Evolutionary conservation across 805 yeast genomes (phyloP).

Genomic region (Ogataea polymorpha): DNA sequence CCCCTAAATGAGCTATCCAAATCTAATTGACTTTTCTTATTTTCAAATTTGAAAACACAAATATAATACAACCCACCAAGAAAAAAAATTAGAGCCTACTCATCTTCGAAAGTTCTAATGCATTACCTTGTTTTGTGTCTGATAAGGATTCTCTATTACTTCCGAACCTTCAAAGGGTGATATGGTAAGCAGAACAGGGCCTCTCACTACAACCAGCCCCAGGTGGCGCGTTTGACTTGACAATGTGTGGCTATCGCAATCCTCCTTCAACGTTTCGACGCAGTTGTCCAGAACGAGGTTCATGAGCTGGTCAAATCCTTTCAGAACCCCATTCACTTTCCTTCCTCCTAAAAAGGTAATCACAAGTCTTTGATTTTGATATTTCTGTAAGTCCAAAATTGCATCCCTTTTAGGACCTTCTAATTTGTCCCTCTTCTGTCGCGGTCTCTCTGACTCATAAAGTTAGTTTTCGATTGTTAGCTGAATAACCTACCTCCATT

Average conservation of each 20-base stretch:
- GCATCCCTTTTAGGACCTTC: conserved; percentile 91
- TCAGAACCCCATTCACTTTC: conserved; percentile 66
- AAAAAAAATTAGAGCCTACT: too few relatives aligned
- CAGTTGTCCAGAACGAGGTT: conserved; percentile 73
- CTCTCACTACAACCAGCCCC: conserved; percentile 82
- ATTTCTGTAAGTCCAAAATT: conserved; percentile 73
- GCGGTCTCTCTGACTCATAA: conserved; percentile 11
- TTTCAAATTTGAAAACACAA: too few relatives aligned
- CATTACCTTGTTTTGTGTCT: background rate
- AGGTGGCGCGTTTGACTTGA: conserved; percentile 60
- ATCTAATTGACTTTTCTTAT: too few relatives aligned
- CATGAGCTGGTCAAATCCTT: conserved; percentile 82
- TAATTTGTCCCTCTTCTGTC: conserved; percentile 27
- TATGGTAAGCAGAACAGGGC: conserved; percentile 71
- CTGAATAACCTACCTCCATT: conserved; percentile 18
- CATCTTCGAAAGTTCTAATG: too few relatives aligned
- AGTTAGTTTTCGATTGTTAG: background rate
- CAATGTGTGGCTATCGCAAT: conserved; percentile 54
- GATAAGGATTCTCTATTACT: conserved; percentile 68
- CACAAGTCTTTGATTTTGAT: conserved; percentile 66
- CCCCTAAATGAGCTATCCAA: too few relatives aligned
- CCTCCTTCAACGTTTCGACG: conserved; percentile 61
- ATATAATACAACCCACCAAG: too few relatives aligned
- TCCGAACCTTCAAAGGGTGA: conserved; percentile 75
- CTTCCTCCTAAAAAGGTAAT: conserved; percentile 87